Evolutionary conservation across 345 rosid species (phyloP), one percentile per base, ranked within the genome.

Genomic region (Camelina neglecta): DNA sequence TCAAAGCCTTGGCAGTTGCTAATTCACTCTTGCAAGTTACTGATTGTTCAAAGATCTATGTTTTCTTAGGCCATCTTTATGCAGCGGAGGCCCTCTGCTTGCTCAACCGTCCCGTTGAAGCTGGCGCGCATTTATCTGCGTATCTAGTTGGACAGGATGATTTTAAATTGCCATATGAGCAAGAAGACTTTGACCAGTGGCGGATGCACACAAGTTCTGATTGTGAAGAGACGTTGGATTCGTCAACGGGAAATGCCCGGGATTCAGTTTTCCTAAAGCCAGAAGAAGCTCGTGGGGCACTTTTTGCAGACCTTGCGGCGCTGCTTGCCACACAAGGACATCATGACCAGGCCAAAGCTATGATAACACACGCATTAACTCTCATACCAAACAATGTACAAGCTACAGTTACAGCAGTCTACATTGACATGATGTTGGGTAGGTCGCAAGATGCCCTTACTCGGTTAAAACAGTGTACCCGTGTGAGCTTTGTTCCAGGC

Each of bases 21-120:
- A 84, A 59, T 64, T 87, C 92, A 73, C 91, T 96, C 47, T 80
- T 96, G 79, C 89, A 88, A 72, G 81, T 86, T 72, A 80, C 88
- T 8, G 86, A 79, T 59, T 89, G 93, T 81, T 89, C 94, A 1
- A 91, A 81, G 80, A 84, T 92, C 60, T 93, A 86, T 69, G 39
- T 80, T 49, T 96, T 87, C 86, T 81, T 96, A 44, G 93, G 91
- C 62, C 99, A 83, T 71, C 64, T 87, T 8, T 96, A 96, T 80
- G 95, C 89, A 62, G 98, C 98, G 3, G 99, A 96, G 87, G 96
- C 99, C 15, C 97, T 96, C 33, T 96, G 97, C 85, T 68, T 85
- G 81, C 82, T 96, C 81, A 84, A 87, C 87, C 87, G 81, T 73
- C 88, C 93, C 11, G 73, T 81, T 47, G 99, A 93, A 74, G 99